These are phyloP conservation scores for Galeopsis tetrahit DNA, from an alignment of 257 asterid species.

Conservation along the genomic window DNA sequence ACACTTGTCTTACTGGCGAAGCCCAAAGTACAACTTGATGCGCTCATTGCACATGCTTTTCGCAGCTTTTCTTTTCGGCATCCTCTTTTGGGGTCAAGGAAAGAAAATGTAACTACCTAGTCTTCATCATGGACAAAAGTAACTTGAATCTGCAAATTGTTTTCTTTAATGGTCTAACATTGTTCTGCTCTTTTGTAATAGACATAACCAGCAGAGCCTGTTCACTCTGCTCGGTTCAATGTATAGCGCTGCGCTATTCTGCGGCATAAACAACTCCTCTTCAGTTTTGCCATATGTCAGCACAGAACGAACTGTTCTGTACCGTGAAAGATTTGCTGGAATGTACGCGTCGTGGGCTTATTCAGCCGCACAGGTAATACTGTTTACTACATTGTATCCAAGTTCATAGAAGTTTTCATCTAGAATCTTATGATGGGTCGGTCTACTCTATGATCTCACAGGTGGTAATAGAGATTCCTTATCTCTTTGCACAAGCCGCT, in stretches of 20 bases:
- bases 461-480: constrained; percentile 64
- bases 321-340: constrained; percentile 62
- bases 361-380: constrained; percentile 57
- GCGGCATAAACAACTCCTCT: constrained; percentile 53
- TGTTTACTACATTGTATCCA: too few relatives aligned
- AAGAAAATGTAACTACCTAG: constrained; percentile 42
- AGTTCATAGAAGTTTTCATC: background rate
- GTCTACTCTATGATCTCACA: constrained; percentile 20
- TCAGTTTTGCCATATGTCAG: constrained; percentile 51
- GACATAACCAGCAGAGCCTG: constrained; percentile 55
- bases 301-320: constrained; percentile 55
- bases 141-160: too few relatives aligned
- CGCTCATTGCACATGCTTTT: constrained; percentile 43
- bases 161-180: background rate
- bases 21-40: constrained; percentile 49
- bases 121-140: too few relatives aligned
- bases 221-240: constrained; percentile 55
- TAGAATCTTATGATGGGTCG: background rate
- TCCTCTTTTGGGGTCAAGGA: constrained; percentile 48
- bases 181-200: constrained; percentile 15
- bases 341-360: constrained; percentile 72
- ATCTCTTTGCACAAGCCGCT: constrained; percentile 49
- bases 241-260: constrained; percentile 44
- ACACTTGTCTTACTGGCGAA: constrained; percentile 59
- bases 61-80: constrained; percentile 40